Evolutionary conservation across 2,329 filamentous ascomycete species (phyloP).

Genomic region (Rosellinia necatrix): DNA sequence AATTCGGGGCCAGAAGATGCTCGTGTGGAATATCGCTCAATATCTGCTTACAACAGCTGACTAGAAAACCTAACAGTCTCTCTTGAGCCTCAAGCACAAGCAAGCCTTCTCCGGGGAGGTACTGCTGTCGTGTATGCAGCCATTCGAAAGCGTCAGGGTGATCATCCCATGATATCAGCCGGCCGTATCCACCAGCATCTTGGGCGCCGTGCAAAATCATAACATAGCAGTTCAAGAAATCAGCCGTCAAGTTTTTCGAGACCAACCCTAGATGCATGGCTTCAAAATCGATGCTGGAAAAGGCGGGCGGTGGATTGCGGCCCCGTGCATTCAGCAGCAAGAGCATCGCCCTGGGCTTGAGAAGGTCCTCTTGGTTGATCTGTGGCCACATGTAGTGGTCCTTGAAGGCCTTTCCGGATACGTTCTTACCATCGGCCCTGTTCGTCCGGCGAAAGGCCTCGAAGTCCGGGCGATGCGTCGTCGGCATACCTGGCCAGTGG

Average conservation of each 20-base stretch:
- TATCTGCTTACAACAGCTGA: not conserved
- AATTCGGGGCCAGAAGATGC: not conserved
- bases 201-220: not conserved
- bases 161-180: not conserved
- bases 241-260: not conserved
- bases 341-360: not conserved
- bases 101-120: not conserved
- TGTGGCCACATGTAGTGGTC: not conserved
- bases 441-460: not conserved
- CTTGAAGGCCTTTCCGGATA: not conserved
- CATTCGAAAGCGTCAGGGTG: not conserved
- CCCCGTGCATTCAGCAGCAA: not conserved
- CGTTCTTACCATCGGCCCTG: not conserved
- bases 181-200: not conserved
- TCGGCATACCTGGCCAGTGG: constrained; percentile 14
- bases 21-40: not conserved
- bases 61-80: not conserved
- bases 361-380: not conserved
- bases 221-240: not conserved
- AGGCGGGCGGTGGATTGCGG: not conserved
- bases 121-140: not conserved
- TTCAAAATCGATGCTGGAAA: not conserved
- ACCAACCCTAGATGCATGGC: not conserved
- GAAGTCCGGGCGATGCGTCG: constrained; percentile 12
- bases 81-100: not conserved